These are phyloP conservation scores for Senna tora DNA, from an alignment of 306 rosid genomes.

Conservation along the genomic window DNA sequence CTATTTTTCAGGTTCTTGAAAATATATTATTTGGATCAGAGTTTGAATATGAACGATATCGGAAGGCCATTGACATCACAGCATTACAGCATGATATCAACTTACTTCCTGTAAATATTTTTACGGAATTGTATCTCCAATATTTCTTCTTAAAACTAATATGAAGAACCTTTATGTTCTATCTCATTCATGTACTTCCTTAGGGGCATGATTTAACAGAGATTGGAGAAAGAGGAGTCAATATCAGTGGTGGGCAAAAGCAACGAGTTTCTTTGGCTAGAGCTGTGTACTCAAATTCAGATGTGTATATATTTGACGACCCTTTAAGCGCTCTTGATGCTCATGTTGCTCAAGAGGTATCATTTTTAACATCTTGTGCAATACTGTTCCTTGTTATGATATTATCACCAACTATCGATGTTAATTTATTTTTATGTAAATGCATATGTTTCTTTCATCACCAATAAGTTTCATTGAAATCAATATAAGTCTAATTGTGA, in stretches of 20 bases:
- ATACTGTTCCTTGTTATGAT: slow-evolving; percentile 10
- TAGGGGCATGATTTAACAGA: slow-evolving; percentile 87
- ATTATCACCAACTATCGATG: slow-evolving; percentile 1
- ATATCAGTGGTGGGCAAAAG: slow-evolving; percentile 96
- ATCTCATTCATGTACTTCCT: slow-evolving; percentile 21
- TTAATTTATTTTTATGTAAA: not conserved
- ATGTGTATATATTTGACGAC: slow-evolving; percentile 85
- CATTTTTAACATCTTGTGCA: slow-evolving; percentile 24
- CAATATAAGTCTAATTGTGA: slow-evolving; percentile 27
- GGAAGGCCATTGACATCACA: slow-evolving; percentile 70
- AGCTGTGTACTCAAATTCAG: slow-evolving; percentile 84
- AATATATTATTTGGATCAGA: slow-evolving; percentile 82
- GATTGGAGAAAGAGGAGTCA: slow-evolving; percentile 95
- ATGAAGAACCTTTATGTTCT: not conserved
- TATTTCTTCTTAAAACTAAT: slow-evolving; percentile 26
- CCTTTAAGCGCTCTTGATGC: slow-evolving; percentile 96
- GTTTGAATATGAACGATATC: slow-evolving; percentile 63
- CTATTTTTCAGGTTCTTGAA: slow-evolving; percentile 68
- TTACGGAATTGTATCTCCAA: slow-evolving; percentile 20
- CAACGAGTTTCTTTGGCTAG: slow-evolving; percentile 94
- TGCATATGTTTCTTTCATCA: slow-evolving; percentile 5
- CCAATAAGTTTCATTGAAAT: slow-evolving; percentile 5
- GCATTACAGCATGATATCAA: slow-evolving; percentile 75
- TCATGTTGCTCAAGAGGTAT: slow-evolving; percentile 83
- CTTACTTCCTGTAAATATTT: slow-evolving; percentile 71